Base-by-base conservation (phyloP, 2,329 filamentous ascomycete species). In the Aspergillus ibericus region DNA sequence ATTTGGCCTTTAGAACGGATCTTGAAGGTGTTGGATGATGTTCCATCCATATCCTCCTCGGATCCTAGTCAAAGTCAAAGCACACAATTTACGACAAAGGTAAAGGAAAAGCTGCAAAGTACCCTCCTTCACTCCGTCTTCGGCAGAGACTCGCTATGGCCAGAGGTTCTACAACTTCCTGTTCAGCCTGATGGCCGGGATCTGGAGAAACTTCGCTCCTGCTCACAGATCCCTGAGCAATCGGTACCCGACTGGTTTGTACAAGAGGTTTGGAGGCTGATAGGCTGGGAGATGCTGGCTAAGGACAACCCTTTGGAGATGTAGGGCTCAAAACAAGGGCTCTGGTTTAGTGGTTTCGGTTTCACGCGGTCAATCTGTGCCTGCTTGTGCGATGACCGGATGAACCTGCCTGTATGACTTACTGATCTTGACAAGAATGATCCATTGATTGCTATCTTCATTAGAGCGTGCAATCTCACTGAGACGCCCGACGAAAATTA, bases 191-290 rank as follows among this genome's bases (percentile, higher is more conserved):
- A 68, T 53, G 55, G 61, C 12, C 50, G 56, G 20, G 61, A 63
- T 13, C 32, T 63, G 48, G 63, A 61, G 13, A 59, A 56, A 15
- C n/a, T 66, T 27, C 49, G 27, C 13, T 29, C 36, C 3, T 22
- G 9, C 22, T 49, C 53, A 9, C 42, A 58, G 6, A 20, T 40
- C 22, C 38, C 63, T 1, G 72, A 80, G 27, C 66, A 72, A 15
- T 70, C 79, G 8, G 74, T 80, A 4, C 65, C 77, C 3, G 79
- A 83, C 15, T 85, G 83, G 82, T 86, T 85, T 63, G 77, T 79
- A 54, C 77, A 78, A 56, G 81, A 85, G 62, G 69, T 86, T 2
- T 87, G 85, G 85, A 71, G 76, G 53, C 66, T 86, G 54, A 65
- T 87, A 6, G 84, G 85, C 0, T 87, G 84, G 84, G 82, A 86